Evolutionary conservation across 2,329 filamentous ascomycete genomes (phyloP), one percentile per base, ranked within the genome.

Genomic region (Dichotomopilus funicola): DNA sequence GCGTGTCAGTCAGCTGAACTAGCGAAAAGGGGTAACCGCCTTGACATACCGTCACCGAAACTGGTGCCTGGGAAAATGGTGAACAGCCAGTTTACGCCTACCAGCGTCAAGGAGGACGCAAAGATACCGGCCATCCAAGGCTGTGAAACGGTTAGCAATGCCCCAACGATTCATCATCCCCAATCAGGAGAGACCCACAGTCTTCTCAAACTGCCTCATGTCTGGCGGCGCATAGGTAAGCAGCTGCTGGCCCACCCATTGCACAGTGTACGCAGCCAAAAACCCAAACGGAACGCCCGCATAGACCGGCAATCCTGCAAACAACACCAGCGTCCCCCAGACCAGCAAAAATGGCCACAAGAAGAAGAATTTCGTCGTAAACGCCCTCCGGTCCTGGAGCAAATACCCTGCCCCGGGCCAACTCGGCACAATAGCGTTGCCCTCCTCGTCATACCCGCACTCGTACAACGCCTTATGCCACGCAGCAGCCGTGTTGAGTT

Each of bases 61-160:
- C 72, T 71, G 1, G 70, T 73, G 10, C 58, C 62, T 0, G 75
- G 88, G 49, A 96, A 72, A 42, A 97, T 78, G 10, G 81, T 80
- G 27, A 86, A 81, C 41, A 92, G 62, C 82, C 89, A 99, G 62
- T 87, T 83, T 40, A 89, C 66, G 34, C 85, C 88, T 4, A 90
- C 83, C 75, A 89, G 86, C 67, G 95, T 95, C 13, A 96, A 72
- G 0, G 91, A 88, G 1, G 78, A 91, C 0, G 91, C 87, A 73
- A 99, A 99, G 59, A 99, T 91, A 55, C 94, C 94, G 0, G 94
- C 86, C 63, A 99, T 78, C 79, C 91, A 97, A 10, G 94, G 92
- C 86, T 91, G 48, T 11, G 10, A 2, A 31, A 12, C 31, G 2
- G 56, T 66, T 55, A 66, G 61, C 51, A 49, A 59, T n/a, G 1